Evolutionary conservation across 257 asterid species (phyloP), one percentile per base, ranked within the genome.

Genomic region (Penstemon eatonii): DNA sequence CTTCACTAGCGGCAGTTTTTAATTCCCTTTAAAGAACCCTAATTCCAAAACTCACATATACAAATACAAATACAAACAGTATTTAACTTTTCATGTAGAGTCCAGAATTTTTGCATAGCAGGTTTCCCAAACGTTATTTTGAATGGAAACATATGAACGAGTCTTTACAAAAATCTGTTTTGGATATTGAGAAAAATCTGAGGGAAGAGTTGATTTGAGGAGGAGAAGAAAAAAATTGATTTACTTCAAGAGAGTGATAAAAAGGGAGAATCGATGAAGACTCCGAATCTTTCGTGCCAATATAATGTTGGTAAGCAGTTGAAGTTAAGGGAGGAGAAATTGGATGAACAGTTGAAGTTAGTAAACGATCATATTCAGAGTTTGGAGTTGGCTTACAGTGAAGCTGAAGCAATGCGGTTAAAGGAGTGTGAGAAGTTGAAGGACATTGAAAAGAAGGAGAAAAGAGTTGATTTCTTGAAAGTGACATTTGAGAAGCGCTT

Each of bases 331-430:
- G 84, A 75, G 64, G 67, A 64, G 74, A 68, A 69, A 7, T 72
- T 79, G 74, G 84, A 80, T 38, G 63, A 73, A 5, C 81, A 64
- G 5, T 61, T 76, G 74, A 69, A 51, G 59, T 37, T 15, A 56
- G 81, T 76, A 13, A 5, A 10, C 0, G 72, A 69, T 38, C 81
- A 80, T 37, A 73, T 80, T n/a, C 69, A 72, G 55, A 64, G 62
- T 0, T 61, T 80, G 79, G 84, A 76, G 72, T 65, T 6, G 6
- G 56, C 71, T 2, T 68, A 55, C 51, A 18, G 33, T 8, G 57
- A 69, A 65, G 68, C 37, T 4, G 67, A 65, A 11, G 69, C 12
- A 18, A 41, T 64, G 65, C 45, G 73, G 69, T 8, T 36, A 55
- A 41, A 37, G 68, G 55, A 60, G 63, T 25, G 74, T 56, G 65